phyloP scores from a whole-genome alignment of 768 basidiomycete species.

The Cystobasidium ongulense region DNA sequence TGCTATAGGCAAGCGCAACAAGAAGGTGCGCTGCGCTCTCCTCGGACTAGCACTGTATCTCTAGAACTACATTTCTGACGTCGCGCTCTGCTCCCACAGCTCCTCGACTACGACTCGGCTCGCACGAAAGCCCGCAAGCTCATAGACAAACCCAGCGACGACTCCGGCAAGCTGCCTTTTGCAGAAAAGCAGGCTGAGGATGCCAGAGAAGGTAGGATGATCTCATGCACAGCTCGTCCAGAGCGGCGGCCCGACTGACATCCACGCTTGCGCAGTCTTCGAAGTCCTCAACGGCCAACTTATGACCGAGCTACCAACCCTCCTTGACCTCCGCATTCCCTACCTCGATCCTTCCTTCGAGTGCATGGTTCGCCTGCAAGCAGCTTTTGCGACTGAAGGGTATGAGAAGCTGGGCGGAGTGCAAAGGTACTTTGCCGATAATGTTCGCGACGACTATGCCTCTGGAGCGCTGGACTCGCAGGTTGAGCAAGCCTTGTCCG shows the following conservation, averaged over 20 bases:
- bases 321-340: conserved; percentile 89
- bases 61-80: too few relatives aligned
- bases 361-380: conserved; percentile 79
- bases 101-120: conserved; percentile 90
- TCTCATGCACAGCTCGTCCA: not conserved
- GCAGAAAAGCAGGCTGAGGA: conserved; percentile 95
- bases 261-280: conserved; percentile 53
- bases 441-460: conserved; percentile 72
- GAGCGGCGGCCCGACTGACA: too few relatives aligned
- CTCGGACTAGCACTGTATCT: too few relatives aligned
- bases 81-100: conserved; percentile 52
- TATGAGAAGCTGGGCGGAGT: conserved; percentile 94
- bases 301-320: conserved; percentile 76
- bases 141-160: conserved; percentile 85
- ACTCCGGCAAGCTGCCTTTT: conserved; percentile 72
- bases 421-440: conserved; percentile 56
- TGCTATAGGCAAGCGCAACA: conserved; percentile 85
- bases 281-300: conserved; percentile 87
- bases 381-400: conserved; percentile 94
- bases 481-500: conserved; percentile 92
- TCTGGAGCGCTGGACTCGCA: conserved; percentile 92
- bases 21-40: conserved; percentile 63
- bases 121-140: conserved; percentile 81
- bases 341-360: conserved; percentile 99
- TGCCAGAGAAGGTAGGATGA: conserved; percentile 57